These are phyloP conservation scores for Rhazya stricta DNA, from an alignment of 257 asterid species.

Conservation along the genomic window DNA sequence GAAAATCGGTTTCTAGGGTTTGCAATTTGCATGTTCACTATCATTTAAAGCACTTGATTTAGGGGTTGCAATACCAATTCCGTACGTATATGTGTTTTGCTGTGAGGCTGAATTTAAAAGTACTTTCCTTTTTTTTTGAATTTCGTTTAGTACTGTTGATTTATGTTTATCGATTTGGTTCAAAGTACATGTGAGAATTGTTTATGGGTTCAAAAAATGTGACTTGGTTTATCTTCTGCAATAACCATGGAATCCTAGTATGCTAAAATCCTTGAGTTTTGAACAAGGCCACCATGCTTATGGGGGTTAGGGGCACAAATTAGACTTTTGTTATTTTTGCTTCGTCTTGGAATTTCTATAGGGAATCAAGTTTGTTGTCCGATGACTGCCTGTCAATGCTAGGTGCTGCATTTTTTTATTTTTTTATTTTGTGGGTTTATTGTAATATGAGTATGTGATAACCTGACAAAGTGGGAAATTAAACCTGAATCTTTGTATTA, in stretches of 20 bases:
- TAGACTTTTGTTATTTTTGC: neutral
- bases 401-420: neutral
- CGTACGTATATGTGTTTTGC: neutral
- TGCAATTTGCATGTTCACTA: neutral
- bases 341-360: neutral
- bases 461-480: neutral
- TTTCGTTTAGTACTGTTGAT: neutral
- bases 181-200: neutral
- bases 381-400: neutral
- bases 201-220: neutral
- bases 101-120: neutral
- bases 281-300: no score
- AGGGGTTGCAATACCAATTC: neutral
- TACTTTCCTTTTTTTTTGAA: neutral
- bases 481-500: neutral
- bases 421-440: neutral
- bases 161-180: neutral
- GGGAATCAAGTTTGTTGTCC: neutral
- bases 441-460: neutral
- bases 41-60: neutral
- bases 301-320: neutral
- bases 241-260: neutral
- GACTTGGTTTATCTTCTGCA: neutral
- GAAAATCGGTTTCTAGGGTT: constrained; percentile 20
- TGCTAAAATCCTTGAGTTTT: neutral